Percentiles rank a stretch among this genome's conserved stretches.
Evolutionary conservation across 1,284 basidiomycete genomes (phyloP).

Genomic region (Takashimella tepidaria): DNA sequence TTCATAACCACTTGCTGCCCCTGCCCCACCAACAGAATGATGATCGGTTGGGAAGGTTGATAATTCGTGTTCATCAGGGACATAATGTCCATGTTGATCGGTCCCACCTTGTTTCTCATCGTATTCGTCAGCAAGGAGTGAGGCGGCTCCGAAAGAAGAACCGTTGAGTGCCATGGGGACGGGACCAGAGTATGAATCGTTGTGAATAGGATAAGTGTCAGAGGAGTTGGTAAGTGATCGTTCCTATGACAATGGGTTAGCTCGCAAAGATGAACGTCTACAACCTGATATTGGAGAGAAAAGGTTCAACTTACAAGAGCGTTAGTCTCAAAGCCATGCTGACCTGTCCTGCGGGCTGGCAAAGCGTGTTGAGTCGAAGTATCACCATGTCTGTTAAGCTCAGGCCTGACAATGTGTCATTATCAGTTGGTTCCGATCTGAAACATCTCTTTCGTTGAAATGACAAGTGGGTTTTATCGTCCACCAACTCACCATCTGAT

Average conservation of each 20-base stretch:
- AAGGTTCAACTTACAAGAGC: conserved; percentile 21
- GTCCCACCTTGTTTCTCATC: conserved; percentile 18
- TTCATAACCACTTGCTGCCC: conserved; percentile 13
- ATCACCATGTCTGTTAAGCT: conserved; percentile 48
- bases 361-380: conserved; percentile 42
- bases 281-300: not conserved
- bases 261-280: no score
- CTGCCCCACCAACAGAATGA: not conserved
- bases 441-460: no score
- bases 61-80: not conserved
- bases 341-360: conserved; percentile 39
- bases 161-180: conserved; percentile 34
- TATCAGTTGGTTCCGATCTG: no score
- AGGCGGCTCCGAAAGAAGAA: conserved; percentile 26
- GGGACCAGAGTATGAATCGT: conserved; percentile 8
- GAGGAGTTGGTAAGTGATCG: conserved; percentile 33
- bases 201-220: conserved; percentile 9
- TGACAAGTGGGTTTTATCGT: no score
- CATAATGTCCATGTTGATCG: conserved; percentile 3
- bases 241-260: conserved; percentile 22
- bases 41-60: not conserved
- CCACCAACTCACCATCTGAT: conserved; percentile 40
- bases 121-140: conserved; percentile 26
- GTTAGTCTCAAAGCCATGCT: conserved; percentile 42
- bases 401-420: no score